Conservation (phyloP, 179 eudicot genomes). For the Corrigiola litoralis region DNA sequence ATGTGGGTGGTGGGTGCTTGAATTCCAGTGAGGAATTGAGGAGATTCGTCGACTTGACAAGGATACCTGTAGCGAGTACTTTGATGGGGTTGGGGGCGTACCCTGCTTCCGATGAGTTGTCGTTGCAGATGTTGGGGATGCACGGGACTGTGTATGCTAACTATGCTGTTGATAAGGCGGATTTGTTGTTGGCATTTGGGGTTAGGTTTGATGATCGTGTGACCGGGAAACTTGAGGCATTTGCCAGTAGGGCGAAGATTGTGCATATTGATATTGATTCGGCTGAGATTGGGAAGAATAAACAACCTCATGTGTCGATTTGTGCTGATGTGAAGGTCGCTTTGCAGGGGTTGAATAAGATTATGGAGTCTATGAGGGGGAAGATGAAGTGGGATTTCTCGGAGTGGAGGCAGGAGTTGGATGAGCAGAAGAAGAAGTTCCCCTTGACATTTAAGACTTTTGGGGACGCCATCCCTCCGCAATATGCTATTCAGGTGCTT, state of each 20-base stretch:
- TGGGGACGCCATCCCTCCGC: constrained; percentile 93
- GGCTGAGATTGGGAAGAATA: constrained; percentile 94
- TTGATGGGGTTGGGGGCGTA: constrained; percentile 82
- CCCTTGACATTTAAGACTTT: constrained; percentile 75
- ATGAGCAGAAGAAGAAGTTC: constrained; percentile 43
- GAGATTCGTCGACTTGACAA: constrained; percentile 69
- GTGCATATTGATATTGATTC: constrained; percentile 93
- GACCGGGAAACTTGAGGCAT: constrained; percentile 90
- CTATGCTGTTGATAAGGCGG: constrained; percentile 80
- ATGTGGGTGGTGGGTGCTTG: constrained; percentile 92
- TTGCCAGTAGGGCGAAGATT: constrained; percentile 91
- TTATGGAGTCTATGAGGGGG: constrained; percentile 30
- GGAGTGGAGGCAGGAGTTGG: constrained; percentile 61
- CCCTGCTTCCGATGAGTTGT: constrained; percentile 56
- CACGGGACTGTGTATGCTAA: constrained; percentile 95
- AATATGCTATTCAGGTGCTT: constrained; percentile 80
- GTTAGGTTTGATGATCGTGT: constrained; percentile 94
- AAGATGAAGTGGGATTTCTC: constrained; percentile 48
- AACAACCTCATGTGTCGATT: constrained; percentile 76
- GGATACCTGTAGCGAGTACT: constrained; percentile 88
- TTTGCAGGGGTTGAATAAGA: constrained; percentile 54
- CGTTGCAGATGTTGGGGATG: constrained; percentile 89
- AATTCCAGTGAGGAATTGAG: constrained; percentile 72
- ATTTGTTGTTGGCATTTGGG: constrained; percentile 89
- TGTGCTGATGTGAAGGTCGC: constrained; percentile 70